Percentiles rank a stretch among this genome's conserved stretches.
Conservation (phyloP, 176 grass and related monocot species). For the Triticum urartu region DNA sequence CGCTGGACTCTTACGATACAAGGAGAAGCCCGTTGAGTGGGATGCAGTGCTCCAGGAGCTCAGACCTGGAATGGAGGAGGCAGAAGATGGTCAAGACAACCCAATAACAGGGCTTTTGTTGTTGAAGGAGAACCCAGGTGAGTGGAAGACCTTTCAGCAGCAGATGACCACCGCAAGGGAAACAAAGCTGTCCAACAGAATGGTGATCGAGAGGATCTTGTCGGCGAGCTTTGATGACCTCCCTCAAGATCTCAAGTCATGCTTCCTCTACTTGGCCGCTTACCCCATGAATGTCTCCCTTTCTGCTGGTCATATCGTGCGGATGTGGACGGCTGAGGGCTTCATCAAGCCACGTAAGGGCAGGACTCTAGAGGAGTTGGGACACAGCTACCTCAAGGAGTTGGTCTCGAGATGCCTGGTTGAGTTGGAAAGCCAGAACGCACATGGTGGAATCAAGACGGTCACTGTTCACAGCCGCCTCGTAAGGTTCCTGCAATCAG, state of each 20-base stretch:
- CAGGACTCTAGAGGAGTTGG: slow-evolving; percentile 2
- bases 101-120: too few relatives aligned
- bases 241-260: neutral
- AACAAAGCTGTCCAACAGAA: neutral
- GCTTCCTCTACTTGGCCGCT: slow-evolving; percentile 9
- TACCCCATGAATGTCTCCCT: neutral
- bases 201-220: neutral
- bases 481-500: neutral
- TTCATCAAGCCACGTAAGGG: neutral
- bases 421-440: neutral
- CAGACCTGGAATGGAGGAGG: too few relatives aligned
- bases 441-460: neutral
- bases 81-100: too few relatives aligned
- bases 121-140: too few relatives aligned
- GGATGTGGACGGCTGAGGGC: slow-evolving; percentile 8
- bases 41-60: slow-evolving; percentile 6
- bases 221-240: slow-evolving; percentile 13
- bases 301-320: neutral
- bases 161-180: too few relatives aligned
- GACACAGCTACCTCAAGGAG: neutral
- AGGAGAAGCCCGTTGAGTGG: slow-evolving; percentile 16
- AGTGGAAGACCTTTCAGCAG: too few relatives aligned
- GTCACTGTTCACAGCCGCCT: neutral
- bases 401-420: neutral
- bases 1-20: neutral